Percentiles rank a stretch among this genome's conserved stretches.
phyloP scores from a whole-genome alignment of 441 rosid genomes.

The Omphalea diandra region DNA sequence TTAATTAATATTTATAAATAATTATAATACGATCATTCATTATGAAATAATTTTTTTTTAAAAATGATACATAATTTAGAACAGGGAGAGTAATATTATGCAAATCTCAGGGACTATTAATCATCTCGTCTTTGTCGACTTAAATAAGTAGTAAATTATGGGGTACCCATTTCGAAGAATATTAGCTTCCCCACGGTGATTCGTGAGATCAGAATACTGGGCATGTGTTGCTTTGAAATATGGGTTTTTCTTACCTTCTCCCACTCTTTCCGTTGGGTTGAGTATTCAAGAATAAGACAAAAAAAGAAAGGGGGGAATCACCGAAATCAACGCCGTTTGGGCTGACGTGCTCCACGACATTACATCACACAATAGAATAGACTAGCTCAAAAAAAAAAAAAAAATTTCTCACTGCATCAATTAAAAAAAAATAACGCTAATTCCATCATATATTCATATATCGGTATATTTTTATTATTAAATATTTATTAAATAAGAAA shows the following conservation, averaged over 20 bases:
- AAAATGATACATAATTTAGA: too few relatives aligned
- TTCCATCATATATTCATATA: too few relatives aligned
- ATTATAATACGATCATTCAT: too few relatives aligned
- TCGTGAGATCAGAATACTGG: slow-evolving; percentile 39
- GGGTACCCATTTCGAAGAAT: slow-evolving; percentile 42
- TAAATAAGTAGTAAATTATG: background rate
- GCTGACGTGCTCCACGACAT: slow-evolving; percentile 60
- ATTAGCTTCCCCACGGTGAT: slow-evolving; percentile 55
- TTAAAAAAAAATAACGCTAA: too few relatives aligned
- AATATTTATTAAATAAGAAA: too few relatives aligned
- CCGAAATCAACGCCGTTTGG: slow-evolving; percentile 76
- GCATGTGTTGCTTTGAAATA: slow-evolving; percentile 54
- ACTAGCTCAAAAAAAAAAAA: too few relatives aligned
- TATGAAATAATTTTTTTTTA: too few relatives aligned
- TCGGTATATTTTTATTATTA: too few relatives aligned
- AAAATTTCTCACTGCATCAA: too few relatives aligned
- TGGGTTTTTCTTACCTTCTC: slow-evolving; percentile 37
- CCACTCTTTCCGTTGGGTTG: slow-evolving; percentile 25
- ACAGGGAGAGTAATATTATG: too few relatives aligned
- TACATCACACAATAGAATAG: slow-evolving; percentile 26
- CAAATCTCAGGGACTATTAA: background rate
- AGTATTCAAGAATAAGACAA: slow-evolving; percentile 31
- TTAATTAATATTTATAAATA: too few relatives aligned
- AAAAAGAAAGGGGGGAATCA: slow-evolving; percentile 57
- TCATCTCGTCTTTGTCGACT: too few relatives aligned